phyloP scores from a whole-genome alignment of 345 rosid species.

The Citrus reticulata region DNA sequence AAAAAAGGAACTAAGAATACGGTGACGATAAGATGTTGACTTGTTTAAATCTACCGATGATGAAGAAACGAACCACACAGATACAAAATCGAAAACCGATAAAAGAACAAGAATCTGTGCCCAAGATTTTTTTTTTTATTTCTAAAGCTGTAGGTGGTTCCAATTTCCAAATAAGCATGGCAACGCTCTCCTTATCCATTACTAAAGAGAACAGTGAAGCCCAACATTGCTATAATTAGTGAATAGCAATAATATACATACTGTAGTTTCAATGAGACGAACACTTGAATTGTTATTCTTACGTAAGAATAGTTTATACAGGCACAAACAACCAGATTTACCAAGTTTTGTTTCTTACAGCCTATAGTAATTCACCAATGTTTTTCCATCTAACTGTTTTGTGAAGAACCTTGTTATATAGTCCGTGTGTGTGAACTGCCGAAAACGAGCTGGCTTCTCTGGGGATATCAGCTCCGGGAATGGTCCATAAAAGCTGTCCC shows the following conservation, averaged over 20 bases:
- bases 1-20: conserved; percentile 13
- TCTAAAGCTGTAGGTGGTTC: not conserved
- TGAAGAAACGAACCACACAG: conserved; percentile 51
- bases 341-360: not conserved
- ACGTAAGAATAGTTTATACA: not conserved
- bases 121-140: not conserved
- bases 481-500: conserved; percentile 34
- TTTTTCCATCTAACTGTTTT: conserved; percentile 41
- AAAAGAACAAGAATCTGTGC: not conserved
- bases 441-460: conserved; percentile 34
- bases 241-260: not conserved
- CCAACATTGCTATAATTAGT: not conserved
- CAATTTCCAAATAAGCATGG: not conserved
- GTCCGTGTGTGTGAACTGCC: conserved; percentile 24
- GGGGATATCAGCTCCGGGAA: conserved; percentile 34
- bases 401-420: conserved; percentile 37
- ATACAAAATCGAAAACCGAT: conserved; percentile 1
- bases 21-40: conserved; percentile 22
- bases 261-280: not conserved
- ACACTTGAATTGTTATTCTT: not conserved
- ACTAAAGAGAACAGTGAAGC: not conserved
- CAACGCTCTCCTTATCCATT: not conserved
- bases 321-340: not conserved
- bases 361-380: conserved; percentile 30
- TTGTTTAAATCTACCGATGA: conserved; percentile 37